These are phyloP conservation scores for Daldinia loculata DNA, from an alignment of 495 filamentous ascomycete species.

Conservation along the genomic window DNA sequence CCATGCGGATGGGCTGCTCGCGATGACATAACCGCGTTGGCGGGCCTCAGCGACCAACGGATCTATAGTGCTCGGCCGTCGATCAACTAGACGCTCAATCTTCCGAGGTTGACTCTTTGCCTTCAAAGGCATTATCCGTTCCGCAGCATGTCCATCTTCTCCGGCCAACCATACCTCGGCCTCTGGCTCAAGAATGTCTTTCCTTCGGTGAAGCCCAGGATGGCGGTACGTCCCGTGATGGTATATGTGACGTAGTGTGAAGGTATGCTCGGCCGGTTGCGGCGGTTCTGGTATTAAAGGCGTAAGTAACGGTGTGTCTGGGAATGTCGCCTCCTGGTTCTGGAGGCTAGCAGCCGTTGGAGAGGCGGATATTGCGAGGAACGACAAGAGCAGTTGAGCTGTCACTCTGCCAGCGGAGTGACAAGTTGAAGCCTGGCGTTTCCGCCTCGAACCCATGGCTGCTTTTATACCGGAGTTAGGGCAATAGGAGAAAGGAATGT, in stretches of 20 bases:
- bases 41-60: constrained; percentile 74
- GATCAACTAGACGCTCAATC: constrained; percentile 84
- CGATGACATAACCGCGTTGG: constrained; percentile 65
- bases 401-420: constrained; percentile 66
- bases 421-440: constrained; percentile 50
- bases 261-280: constrained; percentile 56
- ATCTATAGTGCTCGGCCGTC: constrained; percentile 77
- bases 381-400: constrained; percentile 66
- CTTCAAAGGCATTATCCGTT: constrained; percentile 58
- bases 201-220: constrained; percentile 74
- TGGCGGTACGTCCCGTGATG: constrained; percentile 83
- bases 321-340: constrained; percentile 44
- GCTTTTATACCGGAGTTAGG: constrained; percentile 37
- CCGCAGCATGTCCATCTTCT: constrained; percentile 66
- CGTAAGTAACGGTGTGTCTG: constrained; percentile 43
- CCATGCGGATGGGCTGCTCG: constrained; percentile 77
- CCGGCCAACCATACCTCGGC: constrained; percentile 70
- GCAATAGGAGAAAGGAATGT: constrained; percentile 35
- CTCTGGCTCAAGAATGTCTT: constrained; percentile 70
- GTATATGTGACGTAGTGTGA: constrained; percentile 85
- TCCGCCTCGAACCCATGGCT: constrained; percentile 54
- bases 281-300: constrained; percentile 54
- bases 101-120: constrained; percentile 66
- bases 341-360: constrained; percentile 47
- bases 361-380: constrained; percentile 64